Base-by-base conservation (phyloP, 176 grass and related monocot genomes). In the Oryza coarctata region DNA sequence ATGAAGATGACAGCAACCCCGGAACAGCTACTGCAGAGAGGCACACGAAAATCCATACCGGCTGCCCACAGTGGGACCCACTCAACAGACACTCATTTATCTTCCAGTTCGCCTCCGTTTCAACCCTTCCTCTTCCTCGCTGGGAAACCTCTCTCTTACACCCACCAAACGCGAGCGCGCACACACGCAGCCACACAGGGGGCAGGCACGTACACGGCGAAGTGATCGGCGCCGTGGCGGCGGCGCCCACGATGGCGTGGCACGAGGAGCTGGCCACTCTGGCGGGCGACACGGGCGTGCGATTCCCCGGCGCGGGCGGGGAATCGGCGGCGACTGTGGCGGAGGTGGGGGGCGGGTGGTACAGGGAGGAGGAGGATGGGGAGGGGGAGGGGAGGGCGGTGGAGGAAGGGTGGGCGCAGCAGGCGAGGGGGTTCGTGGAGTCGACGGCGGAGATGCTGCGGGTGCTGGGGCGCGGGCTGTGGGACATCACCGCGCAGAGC, bases 381-480 rank as follows among this genome's bases (percentile, higher is more conserved):
- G 86, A 87, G 84, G 92, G 91, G 64, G 74, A 47, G 28, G 76
- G 7, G 26, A 47, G 78, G 38, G 61, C 47, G 68, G 67, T 10
- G 76, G 90, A 94, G 82, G 95, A 98, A 74, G 83, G 87, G 18
- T 89, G 92, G 86, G 84, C 62, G 85, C 92, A 98, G 86, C 93
- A 98, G 89, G 87, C 83, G 5, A 87, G 66, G 82, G 96, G 96
- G 9, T 95, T 98, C 73, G 61, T 89, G 18, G 72, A 84, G 81
- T 92, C 96, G 13, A 98, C 96, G 18, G 90, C 77, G 32, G 96
- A 98, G 90, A 95, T 98, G 92, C 81, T 98, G 76, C 32, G 68
- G 74, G 90, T 93, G 84, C 90, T 98, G 30, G 90, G 90, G 4
- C 80, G 86, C 68, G 95, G 95, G 5, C 82, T 92, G 33, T 93